These are phyloP conservation scores for Phialophora chinensis DNA, from an alignment of 2,329 filamentous ascomycete genomes.

Conservation along the genomic window DNA sequence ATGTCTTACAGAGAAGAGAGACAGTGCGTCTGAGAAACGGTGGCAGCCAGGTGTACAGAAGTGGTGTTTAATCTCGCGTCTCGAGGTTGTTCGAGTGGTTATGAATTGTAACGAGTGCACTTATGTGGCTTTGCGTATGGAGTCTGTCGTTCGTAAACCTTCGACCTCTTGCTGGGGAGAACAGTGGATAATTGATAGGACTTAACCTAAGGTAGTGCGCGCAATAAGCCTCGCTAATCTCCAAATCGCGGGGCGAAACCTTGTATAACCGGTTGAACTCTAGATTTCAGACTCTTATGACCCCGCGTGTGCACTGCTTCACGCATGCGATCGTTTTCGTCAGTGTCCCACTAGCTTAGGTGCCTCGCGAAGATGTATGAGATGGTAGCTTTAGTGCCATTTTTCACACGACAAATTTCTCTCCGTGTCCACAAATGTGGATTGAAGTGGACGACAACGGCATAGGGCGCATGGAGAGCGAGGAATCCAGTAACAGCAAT, in stretches of 20 bases:
- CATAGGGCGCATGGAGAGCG: not conserved
- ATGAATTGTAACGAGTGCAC: conserved; percentile 22
- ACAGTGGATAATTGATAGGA: not conserved
- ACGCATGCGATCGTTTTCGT: not conserved
- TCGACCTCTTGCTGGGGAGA: not conserved
- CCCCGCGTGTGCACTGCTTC: not conserved
- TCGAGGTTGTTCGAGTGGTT: not conserved
- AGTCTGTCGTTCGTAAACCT: not conserved
- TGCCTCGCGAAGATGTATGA: not conserved
- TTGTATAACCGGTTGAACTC: not conserved
- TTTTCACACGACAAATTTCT: not conserved
- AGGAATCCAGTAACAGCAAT: not conserved
- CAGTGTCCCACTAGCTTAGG: not conserved
- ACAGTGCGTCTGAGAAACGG: conserved; percentile 63
- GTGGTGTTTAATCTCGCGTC: conserved; percentile 47
- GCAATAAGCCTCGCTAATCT: not conserved
- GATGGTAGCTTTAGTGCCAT: not conserved
- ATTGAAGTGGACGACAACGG: not conserved
- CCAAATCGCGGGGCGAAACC: not conserved
- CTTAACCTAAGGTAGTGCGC: not conserved
- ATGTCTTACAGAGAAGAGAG: conserved; percentile 85
- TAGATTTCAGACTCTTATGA: not conserved
- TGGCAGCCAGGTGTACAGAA: conserved; percentile 56
- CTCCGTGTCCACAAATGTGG: not conserved
- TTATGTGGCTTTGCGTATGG: not conserved